A percentile compares a stretch with the other conserved stretches of the same genome.
phyloP scores from a whole-genome alignment of 1,139 yeast genomes.

The Kodamaea derodonti region DNA sequence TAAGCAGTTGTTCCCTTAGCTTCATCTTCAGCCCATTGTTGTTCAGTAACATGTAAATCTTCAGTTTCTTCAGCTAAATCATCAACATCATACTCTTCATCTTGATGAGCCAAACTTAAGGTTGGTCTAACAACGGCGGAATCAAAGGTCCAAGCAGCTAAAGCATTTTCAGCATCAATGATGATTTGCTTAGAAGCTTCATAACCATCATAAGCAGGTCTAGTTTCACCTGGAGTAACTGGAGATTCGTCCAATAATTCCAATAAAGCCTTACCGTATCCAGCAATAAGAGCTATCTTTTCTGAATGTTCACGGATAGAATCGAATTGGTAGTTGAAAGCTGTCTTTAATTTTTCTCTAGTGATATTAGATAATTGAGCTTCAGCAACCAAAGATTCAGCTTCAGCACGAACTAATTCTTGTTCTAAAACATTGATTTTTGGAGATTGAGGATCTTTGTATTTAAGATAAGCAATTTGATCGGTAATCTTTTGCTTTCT shows the following conservation, averaged over 20 bases:
- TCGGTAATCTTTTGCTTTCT: constrained; percentile 83
- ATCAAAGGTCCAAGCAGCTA: constrained; percentile 81
- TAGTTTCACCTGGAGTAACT: constrained; percentile 87
- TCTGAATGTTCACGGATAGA: constrained; percentile 80
- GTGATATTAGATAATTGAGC: constrained; percentile 86
- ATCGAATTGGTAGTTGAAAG: constrained; percentile 80
- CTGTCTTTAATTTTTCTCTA: constrained; percentile 82
- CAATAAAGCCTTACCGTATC: constrained; percentile 81
- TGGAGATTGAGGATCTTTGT: constrained; percentile 82
- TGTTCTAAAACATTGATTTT: constrained; percentile 80
- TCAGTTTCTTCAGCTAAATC: constrained; percentile 56
- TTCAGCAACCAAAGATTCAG: constrained; percentile 86
- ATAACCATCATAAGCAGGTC: constrained; percentile 85
- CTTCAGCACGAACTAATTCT: constrained; percentile 87
- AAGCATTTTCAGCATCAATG: constrained; percentile 79
- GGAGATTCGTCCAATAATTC: constrained; percentile 82
- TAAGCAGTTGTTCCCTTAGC: constrained; percentile 8
- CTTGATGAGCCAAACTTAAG: constrained; percentile 70
- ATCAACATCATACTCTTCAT: constrained; percentile 51
- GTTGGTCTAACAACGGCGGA: constrained; percentile 78
- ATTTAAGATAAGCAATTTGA: constrained; percentile 76
- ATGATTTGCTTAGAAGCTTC: constrained; percentile 85
- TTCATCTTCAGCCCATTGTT: constrained; percentile 39
- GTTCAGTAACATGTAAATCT: constrained; percentile 53
- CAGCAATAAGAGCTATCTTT: constrained; percentile 81